phyloP scores from a whole-genome alignment of 352 stramenopile genomes.

The Globisporangium rhizosaccharum region DNA sequence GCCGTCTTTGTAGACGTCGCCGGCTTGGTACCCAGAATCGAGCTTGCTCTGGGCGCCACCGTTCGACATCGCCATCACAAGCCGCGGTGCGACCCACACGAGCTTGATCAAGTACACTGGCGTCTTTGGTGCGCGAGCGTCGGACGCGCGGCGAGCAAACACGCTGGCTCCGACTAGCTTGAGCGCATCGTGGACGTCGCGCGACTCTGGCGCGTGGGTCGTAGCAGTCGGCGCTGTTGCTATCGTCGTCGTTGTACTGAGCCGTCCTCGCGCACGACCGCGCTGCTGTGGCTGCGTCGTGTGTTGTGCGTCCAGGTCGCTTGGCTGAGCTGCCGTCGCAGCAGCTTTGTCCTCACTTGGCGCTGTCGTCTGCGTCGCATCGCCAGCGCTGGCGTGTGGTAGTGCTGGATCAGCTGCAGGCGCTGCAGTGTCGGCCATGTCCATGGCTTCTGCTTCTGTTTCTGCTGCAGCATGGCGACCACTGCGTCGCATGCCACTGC shows the following conservation, averaged over 20 bases:
- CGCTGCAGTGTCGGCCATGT: not conserved
- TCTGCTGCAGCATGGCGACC: not conserved
- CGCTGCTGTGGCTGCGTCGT: too few relatives aligned
- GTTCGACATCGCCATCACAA: constrained; percentile 7
- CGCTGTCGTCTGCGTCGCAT: not conserved
- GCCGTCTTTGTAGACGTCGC: constrained; percentile 9
- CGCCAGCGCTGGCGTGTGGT: not conserved
- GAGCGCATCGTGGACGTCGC: not conserved
- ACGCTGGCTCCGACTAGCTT: not conserved
- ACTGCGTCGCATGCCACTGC: not conserved
- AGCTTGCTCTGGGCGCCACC: constrained; percentile 4
- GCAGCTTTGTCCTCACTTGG: not conserved
- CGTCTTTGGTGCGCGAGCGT: not conserved
- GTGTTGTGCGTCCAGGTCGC: too few relatives aligned
- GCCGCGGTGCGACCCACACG: constrained; percentile 3
- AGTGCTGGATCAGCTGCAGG: not conserved
- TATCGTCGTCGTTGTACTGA: too few relatives aligned
- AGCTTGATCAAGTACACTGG: constrained; percentile 6
- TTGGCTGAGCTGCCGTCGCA: not conserved
- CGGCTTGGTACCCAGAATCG: constrained; percentile 1
- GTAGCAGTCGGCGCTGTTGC: too few relatives aligned
- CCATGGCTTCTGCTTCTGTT: not conserved
- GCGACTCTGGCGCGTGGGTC: not conserved
- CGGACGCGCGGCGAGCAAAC: not conserved
- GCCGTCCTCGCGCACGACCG: too few relatives aligned